These are phyloP conservation scores for Nakazawaea ishiwadae DNA, from an alignment of 805 yeast species.

Conservation along the genomic window DNA sequence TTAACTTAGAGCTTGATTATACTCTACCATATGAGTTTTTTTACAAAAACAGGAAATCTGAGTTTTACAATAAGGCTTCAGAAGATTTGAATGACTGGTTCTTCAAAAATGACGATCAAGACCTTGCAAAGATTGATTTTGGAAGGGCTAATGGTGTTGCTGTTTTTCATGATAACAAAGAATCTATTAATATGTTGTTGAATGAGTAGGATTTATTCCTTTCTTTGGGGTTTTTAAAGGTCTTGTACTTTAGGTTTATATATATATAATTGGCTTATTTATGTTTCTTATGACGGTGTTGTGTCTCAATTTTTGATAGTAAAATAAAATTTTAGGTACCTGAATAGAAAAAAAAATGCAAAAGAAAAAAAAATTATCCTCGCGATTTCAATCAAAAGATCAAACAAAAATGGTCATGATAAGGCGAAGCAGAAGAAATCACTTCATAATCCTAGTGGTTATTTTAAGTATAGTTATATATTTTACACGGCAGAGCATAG, in stretches of 20 bases:
- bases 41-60: conserved; percentile 20
- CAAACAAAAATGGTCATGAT: background rate
- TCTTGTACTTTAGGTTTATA: no score
- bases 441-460: background rate
- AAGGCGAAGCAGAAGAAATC: background rate
- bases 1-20: conserved; percentile 55
- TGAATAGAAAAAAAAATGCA: background rate
- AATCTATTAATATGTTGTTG: conserved; percentile 6
- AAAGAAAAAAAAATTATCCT: background rate
- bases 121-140: conserved; percentile 10
- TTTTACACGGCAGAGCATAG: no score
- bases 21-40: conserved; percentile 29
- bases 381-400: no score
- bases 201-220: background rate
- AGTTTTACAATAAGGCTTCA: conserved; percentile 15
- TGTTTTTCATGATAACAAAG: conserved; percentile 10
- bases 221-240: background rate
- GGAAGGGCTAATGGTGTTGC: conserved; percentile 14
- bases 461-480: no score
- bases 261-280: no score
- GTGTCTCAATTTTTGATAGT: no score
- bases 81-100: conserved; percentile 3
- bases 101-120: conserved; percentile 1
- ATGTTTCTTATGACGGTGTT: no score
- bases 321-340: no score